Evolutionary conservation across 148 eudicot species (phyloP).

Genomic region (Vaccinium darrowii): DNA sequence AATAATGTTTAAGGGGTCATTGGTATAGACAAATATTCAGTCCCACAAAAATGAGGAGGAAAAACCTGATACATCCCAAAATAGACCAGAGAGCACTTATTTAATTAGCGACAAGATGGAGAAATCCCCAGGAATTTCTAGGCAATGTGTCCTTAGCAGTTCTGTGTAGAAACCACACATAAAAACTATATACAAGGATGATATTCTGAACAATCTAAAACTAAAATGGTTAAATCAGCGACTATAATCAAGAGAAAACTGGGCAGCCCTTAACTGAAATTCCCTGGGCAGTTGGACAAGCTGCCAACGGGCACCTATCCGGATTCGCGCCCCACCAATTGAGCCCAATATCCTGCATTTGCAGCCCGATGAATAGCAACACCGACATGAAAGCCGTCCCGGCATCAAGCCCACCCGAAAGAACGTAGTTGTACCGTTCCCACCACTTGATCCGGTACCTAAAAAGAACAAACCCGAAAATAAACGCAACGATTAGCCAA

Average conservation of each 20-base stretch:
- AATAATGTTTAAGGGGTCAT: background rate
- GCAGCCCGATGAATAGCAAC: conserved; percentile 47
- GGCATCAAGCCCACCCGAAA: conserved; percentile 77
- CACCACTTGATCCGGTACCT: conserved; percentile 34
- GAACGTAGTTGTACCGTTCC: conserved; percentile 56
- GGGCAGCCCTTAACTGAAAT: conserved; percentile 22
- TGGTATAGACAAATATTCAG: background rate
- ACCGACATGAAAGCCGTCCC: conserved; percentile 71
- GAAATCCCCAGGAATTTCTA: background rate
- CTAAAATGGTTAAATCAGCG: background rate
- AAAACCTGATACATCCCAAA: too few species aligned
- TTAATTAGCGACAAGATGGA: background rate
- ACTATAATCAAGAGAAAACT: background rate
- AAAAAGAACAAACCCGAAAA: conserved; percentile 60
- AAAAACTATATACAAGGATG: background rate
- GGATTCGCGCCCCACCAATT: conserved; percentile 62
- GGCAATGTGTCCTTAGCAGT: background rate
- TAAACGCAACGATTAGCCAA: conserved; percentile 61
- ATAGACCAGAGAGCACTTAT: background rate
- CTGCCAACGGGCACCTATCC: conserved; percentile 48
- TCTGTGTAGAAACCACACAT: background rate
- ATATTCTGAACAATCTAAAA: background rate
- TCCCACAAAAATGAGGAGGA: background rate
- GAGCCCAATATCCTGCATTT: conserved; percentile 29
- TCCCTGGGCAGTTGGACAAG: conserved; percentile 59